Evolutionary conservation across 2,329 filamentous ascomycete genomes (phyloP).

Genomic region (Phaeosphaeriaceae sp.): DNA sequence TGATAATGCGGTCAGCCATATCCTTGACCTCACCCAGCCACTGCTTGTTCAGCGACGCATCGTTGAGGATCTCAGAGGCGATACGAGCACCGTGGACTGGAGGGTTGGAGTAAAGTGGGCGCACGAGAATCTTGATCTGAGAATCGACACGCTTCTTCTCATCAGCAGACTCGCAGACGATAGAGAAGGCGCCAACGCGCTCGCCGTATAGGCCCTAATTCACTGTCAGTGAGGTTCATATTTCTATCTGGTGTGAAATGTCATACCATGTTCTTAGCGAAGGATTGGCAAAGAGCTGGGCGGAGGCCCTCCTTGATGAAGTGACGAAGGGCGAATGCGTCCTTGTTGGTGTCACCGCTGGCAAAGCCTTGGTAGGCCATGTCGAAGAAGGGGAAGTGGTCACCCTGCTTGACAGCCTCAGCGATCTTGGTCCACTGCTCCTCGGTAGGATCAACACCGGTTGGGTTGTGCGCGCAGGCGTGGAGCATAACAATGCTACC

Average conservation of each 20-base stretch:
- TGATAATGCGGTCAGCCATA: constrained; percentile 99
- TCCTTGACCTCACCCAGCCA: constrained; percentile 97
- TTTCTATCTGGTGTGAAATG: neutral
- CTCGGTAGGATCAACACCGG: constrained; percentile 89
- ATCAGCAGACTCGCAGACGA: constrained; percentile 81
- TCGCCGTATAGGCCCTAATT: constrained; percentile 91
- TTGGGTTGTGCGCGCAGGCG: constrained; percentile 97
- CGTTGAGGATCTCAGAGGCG: constrained; percentile 89
- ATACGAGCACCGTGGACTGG: constrained; percentile 96
- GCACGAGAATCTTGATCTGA: constrained; percentile 97
- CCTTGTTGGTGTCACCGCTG: constrained; percentile 86
- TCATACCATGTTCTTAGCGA: constrained; percentile 97
- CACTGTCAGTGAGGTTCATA: neutral
- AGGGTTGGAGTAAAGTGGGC: constrained; percentile 97
- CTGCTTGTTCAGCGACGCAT: constrained; percentile 82
- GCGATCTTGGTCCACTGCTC: constrained; percentile 95
- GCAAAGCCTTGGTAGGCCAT: constrained; percentile 99
- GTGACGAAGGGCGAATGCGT: constrained; percentile 91
- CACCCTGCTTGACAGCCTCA: constrained; percentile 80
- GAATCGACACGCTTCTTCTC: constrained; percentile 97
- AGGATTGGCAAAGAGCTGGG: constrained; percentile 87
- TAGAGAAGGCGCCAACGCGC: constrained; percentile 95
- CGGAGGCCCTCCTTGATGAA: constrained; percentile 93
- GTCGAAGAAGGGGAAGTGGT: constrained; percentile 96
- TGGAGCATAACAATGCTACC: constrained; percentile 92